Percentiles rank a stretch among this genome's conserved stretches.
Conservation (phyloP, 2,329 filamentous ascomycete genomes). For the Pseudogymnoascus sp. region DNA sequence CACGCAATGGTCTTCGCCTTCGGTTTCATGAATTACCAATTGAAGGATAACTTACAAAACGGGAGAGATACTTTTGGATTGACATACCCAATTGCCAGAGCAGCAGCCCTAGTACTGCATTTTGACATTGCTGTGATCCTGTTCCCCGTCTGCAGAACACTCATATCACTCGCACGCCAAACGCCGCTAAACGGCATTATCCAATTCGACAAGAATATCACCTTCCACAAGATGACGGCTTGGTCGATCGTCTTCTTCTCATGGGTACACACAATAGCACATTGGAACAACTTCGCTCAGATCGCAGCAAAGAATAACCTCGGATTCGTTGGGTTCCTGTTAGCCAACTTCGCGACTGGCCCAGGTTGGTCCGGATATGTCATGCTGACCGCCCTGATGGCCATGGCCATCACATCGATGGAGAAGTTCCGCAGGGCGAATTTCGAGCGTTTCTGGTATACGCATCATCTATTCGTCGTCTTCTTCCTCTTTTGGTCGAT, state of each 20-base stretch:
- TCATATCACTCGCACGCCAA: constrained; percentile 72
- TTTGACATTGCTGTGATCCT: constrained; percentile 74
- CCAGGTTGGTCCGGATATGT: constrained; percentile 82
- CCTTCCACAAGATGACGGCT: constrained; percentile 75
- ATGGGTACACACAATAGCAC: constrained; percentile 76
- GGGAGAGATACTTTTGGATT: constrained; percentile 63
- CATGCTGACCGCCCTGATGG: constrained; percentile 71
- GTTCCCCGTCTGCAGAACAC: constrained; percentile 74
- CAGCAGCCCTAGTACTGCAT: constrained; percentile 69
- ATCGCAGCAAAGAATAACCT: constrained; percentile 67
- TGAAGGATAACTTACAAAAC: constrained; percentile 65
- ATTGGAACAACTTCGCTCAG: constrained; percentile 81
- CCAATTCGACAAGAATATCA: constrained; percentile 84
- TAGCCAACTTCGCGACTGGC: constrained; percentile 69
- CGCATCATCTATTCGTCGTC: constrained; percentile 77
- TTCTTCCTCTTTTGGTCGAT: constrained; percentile 92
- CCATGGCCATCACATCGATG: constrained; percentile 68
- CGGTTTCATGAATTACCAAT: constrained; percentile 68
- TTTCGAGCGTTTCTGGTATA: constrained; percentile 87
- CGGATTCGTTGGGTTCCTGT: constrained; percentile 68
- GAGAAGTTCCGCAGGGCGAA: constrained; percentile 73
- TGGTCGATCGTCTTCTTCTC: constrained; percentile 88
- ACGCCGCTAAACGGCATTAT: constrained; percentile 80
- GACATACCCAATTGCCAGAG: constrained; percentile 68
- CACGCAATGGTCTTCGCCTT: constrained; percentile 74